Evolutionary conservation across 2,329 filamentous ascomycete species (phyloP).

Genomic region (Paraphaeosphaeria minitans): DNA sequence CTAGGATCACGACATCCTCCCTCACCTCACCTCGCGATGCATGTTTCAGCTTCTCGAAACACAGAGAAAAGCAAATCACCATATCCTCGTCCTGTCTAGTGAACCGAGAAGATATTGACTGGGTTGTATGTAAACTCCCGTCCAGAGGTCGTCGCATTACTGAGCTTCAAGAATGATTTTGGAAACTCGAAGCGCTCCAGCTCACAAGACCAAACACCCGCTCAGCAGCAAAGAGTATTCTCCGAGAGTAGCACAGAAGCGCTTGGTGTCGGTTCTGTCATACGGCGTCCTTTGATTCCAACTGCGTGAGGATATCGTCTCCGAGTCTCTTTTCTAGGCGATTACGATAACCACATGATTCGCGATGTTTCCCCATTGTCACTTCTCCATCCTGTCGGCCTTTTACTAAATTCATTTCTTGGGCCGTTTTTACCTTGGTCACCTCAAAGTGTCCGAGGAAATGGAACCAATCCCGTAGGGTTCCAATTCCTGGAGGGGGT

Average conservation of each 20-base stretch:
- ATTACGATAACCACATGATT: background rate
- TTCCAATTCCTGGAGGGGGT: background rate
- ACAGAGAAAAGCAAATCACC: background rate
- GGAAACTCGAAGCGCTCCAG: background rate
- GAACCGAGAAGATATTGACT: background rate
- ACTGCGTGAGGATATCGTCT: background rate
- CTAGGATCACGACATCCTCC: background rate
- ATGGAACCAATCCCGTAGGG: background rate
- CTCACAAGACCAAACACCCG: background rate
- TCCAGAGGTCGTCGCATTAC: background rate
- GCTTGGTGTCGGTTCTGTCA: background rate
- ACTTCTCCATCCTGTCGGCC: background rate
- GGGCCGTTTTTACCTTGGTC: background rate
- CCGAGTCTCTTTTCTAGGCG: background rate
- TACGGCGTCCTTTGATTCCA: too few relatives aligned
- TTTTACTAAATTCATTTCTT: background rate
- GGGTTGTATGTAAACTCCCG: too few relatives aligned
- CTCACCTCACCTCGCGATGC: background rate
- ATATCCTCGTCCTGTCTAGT: background rate
- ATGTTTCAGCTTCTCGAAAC: background rate
- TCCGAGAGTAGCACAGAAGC: background rate
- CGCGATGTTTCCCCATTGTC: background rate
- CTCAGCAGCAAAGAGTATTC: background rate
- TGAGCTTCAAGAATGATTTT: background rate
- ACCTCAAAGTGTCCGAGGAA: background rate